Evolutionary conservation across 495 filamentous ascomycete genomes (phyloP), one percentile per base, ranked within the genome.

Genomic region (Neurospora sp.): DNA sequence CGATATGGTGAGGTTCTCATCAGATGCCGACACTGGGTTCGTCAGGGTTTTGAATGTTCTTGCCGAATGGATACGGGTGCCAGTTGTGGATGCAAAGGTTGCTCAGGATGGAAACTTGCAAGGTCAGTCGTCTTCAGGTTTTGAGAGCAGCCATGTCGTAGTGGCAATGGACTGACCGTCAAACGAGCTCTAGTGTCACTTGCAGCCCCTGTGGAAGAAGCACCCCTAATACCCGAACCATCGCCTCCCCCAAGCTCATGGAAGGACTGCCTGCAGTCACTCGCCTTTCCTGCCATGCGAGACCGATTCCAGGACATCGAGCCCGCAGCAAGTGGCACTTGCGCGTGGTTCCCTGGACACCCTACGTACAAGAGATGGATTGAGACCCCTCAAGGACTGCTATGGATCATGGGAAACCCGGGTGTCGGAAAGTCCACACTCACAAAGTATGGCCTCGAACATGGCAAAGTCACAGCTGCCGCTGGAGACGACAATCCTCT

Each of bases 331-430:
- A 5, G 48, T 35, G 73, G 77, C 44, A 83, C 83, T 31, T 84
- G 81, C 75, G 59, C 75, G 69, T 85, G 82, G 82, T 46, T 86
- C 16, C 75, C 81, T 16, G 14, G 70, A 69, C 77, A 81, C 20
- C 16, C 71, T 5, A 72, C 69, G 37, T 86, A 81, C 69, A 76
- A 69, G 41, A 75, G 42, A 18, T 86, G 84, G 84, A 48, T 75
- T 38, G 70, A 77, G 48, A 31, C 46, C 37, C 70, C 73, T 5
- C 77, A 75, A 46, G 80, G 81, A 11, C 73, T 86, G 20, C 77
- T 86, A 12, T 86, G 84, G 85, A 81, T 86, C 39, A 82, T 83
- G 69, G 85, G 85, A 23, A 87, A 85, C 73, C 84, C 85, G 5
- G 84, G 84, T 18, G 79, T 82, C 16, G 85, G 85, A 0, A 86